Conservation (phyloP, 345 rosid genomes). For the Gossypium mustelinum region DNA sequence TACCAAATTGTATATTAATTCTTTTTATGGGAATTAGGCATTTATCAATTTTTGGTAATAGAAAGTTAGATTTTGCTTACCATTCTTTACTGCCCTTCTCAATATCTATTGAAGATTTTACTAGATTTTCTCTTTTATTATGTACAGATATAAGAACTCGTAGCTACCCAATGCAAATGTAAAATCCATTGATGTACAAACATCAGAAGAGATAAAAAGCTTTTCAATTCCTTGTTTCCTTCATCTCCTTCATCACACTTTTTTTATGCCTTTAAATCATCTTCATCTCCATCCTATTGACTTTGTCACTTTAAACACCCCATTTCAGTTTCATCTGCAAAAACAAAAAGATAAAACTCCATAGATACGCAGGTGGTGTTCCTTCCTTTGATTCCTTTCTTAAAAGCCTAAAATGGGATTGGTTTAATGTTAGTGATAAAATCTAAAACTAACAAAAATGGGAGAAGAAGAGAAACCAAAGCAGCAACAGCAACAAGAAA, state of each 20-base stretch:
- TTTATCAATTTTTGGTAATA: not conserved
- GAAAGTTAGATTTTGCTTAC: not conserved
- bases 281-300: not conserved
- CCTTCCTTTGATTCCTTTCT: not conserved
- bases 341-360: constrained; percentile 15
- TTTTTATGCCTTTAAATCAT: not conserved
- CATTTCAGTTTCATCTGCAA: constrained; percentile 18
- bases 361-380: not conserved
- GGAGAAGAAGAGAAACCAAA: constrained; percentile 25
- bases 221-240: not conserved
- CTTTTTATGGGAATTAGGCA: no score
- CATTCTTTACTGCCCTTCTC: not conserved
- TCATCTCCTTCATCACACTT: not conserved
- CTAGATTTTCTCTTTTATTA: not conserved
- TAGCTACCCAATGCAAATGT: not conserved
- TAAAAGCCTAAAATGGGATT: constrained; percentile 30
- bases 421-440: constrained; percentile 18
- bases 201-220: not conserved
- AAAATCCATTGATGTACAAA: constrained; percentile 16
- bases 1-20: no score
- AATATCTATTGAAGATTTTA: not conserved
- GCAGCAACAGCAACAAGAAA: constrained; percentile 14
- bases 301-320: not conserved
- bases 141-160: no score
- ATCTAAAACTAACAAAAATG: constrained; percentile 18